Percentiles rank a stretch among this genome's conserved stretches.
Evolutionary conservation across 345 rosid species (phyloP).

Genomic region (Syzygium oleosum): DNA sequence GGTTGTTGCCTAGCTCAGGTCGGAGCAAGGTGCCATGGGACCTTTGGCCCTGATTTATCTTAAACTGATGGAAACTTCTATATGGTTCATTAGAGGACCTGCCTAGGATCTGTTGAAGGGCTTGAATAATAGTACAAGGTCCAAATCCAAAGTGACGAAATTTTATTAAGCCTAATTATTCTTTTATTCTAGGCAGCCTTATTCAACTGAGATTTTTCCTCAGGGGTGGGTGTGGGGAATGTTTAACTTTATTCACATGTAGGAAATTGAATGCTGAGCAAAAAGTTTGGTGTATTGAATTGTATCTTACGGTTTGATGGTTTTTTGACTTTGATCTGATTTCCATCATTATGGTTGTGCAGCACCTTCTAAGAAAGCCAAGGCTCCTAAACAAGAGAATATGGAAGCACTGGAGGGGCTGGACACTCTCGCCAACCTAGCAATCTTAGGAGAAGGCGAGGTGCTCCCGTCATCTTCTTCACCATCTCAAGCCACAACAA

Average conservation of each 20-base stretch:
- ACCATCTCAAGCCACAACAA: slow-evolving; percentile 64
- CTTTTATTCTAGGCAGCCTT: not conserved
- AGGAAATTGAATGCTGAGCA: not conserved
- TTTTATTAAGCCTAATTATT: not conserved
- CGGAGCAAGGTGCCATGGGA: not conserved
- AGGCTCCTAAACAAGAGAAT: slow-evolving; percentile 39
- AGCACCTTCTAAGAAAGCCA: slow-evolving; percentile 45
- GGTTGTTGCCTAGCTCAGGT: not conserved
- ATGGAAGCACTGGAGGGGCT: slow-evolving; percentile 53
- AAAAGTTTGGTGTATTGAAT: not conserved
- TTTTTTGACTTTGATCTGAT: not conserved
- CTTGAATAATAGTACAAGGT: not conserved
- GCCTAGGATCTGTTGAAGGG: not conserved
- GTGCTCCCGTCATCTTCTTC: slow-evolving; percentile 34
- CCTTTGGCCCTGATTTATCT: not conserved
- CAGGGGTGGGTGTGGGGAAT: not conserved
- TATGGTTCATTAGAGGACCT: not conserved
- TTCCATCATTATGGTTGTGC: slow-evolving; percentile 3
- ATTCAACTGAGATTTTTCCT: not conserved
- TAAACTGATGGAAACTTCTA: not conserved
- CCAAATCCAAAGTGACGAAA: not conserved
- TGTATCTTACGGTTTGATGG: not conserved
- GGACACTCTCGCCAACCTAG: slow-evolving; percentile 61
- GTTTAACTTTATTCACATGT: not conserved
- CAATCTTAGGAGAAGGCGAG: slow-evolving; percentile 55